phyloP scores from a whole-genome alignment of 2,329 filamentous ascomycete genomes.

The Cordyceps tenuipes region DNA sequence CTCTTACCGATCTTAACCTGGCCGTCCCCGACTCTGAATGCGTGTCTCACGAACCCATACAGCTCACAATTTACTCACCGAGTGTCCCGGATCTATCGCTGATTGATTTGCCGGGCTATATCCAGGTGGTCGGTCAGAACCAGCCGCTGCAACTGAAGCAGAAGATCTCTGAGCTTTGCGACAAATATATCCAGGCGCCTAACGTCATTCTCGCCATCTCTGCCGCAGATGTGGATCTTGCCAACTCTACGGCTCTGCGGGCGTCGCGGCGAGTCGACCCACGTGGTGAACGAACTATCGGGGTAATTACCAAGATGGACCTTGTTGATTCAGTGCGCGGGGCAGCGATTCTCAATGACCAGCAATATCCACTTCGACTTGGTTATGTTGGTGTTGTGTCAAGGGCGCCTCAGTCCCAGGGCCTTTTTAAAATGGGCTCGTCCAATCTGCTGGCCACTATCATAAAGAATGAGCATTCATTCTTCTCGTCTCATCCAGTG shows the following conservation, averaged over 20 bases:
- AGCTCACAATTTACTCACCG: slow-evolving; percentile 89
- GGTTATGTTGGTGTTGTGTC: slow-evolving; percentile 95
- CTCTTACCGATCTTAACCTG: slow-evolving; percentile 87
- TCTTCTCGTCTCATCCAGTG: slow-evolving; percentile 72
- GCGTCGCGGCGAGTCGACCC: slow-evolving; percentile 90
- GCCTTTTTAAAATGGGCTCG: slow-evolving; percentile 76
- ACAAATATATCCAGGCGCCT: slow-evolving; percentile 94
- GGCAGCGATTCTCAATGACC: slow-evolving; percentile 69
- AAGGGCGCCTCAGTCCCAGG: slow-evolving; percentile 59
- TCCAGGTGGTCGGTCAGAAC: slow-evolving; percentile 86
- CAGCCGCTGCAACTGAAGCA: slow-evolving; percentile 88
- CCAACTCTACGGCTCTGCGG: slow-evolving; percentile 87
- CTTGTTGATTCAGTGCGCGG: slow-evolving; percentile 80
- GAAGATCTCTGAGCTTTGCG: slow-evolving; percentile 91
- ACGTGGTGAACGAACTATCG: slow-evolving; percentile 89
- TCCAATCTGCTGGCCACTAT: slow-evolving; percentile 75
- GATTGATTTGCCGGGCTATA: slow-evolving; percentile 95
- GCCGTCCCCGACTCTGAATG: slow-evolving; percentile 87
- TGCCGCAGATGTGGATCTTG: slow-evolving; percentile 91
- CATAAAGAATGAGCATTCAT: slow-evolving; percentile 78
- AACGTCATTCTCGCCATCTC: slow-evolving; percentile 97
- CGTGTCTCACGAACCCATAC: slow-evolving; percentile 93
- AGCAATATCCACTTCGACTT: slow-evolving; percentile 87
- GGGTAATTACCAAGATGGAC: slow-evolving; percentile 99
- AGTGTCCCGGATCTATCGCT: slow-evolving; percentile 92